Evolutionary conservation across 176 grass and related monocot genomes (phyloP), one percentile per base, ranked within the genome.

Genomic region (Rhynchospora breviuscula): DNA sequence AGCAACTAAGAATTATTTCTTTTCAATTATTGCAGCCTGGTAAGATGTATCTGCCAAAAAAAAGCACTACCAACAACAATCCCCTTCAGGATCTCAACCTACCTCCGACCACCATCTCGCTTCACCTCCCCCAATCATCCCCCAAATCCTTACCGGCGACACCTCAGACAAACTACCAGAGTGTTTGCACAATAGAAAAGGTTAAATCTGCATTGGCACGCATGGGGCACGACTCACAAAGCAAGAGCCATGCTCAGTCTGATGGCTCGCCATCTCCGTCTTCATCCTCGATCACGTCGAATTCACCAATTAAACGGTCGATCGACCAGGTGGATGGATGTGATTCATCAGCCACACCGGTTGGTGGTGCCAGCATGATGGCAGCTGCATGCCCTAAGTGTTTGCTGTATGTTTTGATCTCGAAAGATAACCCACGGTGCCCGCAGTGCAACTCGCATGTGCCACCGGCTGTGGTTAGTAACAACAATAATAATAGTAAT

Each of bases 331-430:
- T 85, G 25, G 92, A 92, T 23, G 94, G 85, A 7, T 92, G 88
- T 79, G 87, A 94, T 89, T 90, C 86, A 0, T 86, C 91, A 7
- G 69, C 35, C 35, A 5, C 26, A 14, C 14, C 21, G 74, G 89
- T 67, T 17, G 83, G 51, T 8, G 76, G 73, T 13, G 85, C 74
- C 3, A 85, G 89, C 29, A 66, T 99, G 91, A 87, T 92, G 77
- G 97, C 93, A 6, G 93, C 93, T 6, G 97, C 93, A 54, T 99
- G 97, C 87, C 89, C 97, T 15, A 84, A 86, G 21, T 99, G 97
- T 87, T 90, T 96, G 81, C 85, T 99, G 12, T 99, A 96, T 89
- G 97, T 99, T 78, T 79, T 99, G 83, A 95, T 99, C 87, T 88
- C 97, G 7, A 90, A 88, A 59, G 88, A 79, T 43, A 88, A 93